Evolutionary conservation across 176 grass and related monocot genomes (phyloP).

Genomic region (Oryza australiensis): DNA sequence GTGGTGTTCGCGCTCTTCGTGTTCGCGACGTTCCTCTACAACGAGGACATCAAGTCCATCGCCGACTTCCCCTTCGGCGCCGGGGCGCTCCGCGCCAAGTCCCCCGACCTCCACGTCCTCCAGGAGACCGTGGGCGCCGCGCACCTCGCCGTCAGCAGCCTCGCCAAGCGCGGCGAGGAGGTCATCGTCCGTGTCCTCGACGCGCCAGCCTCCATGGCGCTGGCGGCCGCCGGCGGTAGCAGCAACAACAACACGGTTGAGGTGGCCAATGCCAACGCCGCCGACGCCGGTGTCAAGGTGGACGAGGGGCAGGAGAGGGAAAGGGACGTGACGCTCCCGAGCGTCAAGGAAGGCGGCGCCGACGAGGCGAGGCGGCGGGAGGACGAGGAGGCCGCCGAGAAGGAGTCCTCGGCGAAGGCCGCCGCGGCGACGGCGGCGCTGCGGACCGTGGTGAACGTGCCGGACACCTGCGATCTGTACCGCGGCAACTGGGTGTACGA

Average conservation of each 20-base stretch:
- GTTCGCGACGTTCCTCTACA: constrained; percentile 90
- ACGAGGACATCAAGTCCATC: constrained; percentile 92
- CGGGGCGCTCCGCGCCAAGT: constrained; percentile 47
- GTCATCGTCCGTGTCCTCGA: constrained; percentile 50
- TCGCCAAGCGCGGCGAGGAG: constrained; percentile 51
- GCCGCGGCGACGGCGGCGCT: constrained; percentile 45
- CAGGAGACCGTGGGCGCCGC: constrained; percentile 58
- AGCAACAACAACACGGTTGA: not conserved
- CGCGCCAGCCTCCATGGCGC: not conserved
- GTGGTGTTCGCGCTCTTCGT: constrained; percentile 75
- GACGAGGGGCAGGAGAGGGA: constrained; percentile 65
- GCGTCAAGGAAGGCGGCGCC: constrained; percentile 38
- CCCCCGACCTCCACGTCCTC: constrained; percentile 55
- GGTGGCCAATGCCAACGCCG: constrained; percentile 15
- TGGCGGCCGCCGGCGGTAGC: not conserved
- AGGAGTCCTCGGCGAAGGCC: constrained; percentile 38
- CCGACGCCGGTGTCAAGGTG: constrained; percentile 25
- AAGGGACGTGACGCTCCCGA: constrained; percentile 71
- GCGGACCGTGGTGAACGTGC: constrained; percentile 48
- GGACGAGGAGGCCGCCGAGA: constrained; percentile 59
- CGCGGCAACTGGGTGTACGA: constrained; percentile 83
- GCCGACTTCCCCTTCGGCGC: constrained; percentile 75
- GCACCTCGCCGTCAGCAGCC: constrained; percentile 54
- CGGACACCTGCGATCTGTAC: constrained; percentile 80
- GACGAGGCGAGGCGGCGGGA: constrained; percentile 34